A percentile compares a stretch with the other conserved stretches of the same genome.
Conservation (phyloP, 805 yeast genomes). For the Ogataea glucozyma region DNA sequence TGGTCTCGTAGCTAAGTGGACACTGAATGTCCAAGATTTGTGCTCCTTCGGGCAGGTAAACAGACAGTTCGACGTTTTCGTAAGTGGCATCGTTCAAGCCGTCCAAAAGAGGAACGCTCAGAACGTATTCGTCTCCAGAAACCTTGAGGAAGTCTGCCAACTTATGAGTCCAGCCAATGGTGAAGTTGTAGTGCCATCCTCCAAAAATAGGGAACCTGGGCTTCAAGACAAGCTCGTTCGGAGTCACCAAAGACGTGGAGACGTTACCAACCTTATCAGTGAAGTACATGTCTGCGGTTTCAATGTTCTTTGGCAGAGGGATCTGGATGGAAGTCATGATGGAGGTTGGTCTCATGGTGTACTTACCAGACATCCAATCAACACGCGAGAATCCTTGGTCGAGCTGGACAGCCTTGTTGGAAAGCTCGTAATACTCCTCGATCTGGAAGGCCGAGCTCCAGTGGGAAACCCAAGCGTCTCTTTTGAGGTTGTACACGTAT, state of each 20-base stretch:
- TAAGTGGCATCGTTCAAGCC: conserved; percentile 74
- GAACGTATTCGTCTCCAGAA: conserved; percentile 51
- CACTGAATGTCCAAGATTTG: conserved; percentile 53
- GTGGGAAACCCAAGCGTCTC: conserved; percentile 89
- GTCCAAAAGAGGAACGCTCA: conserved; percentile 69
- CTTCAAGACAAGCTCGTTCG: conserved; percentile 54
- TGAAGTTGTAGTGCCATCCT: conserved; percentile 94
- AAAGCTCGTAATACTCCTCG: conserved; percentile 83
- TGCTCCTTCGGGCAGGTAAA: conserved; percentile 89
- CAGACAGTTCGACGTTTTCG: conserved; percentile 53
- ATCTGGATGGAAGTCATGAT: conserved; percentile 64
- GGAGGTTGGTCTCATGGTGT: conserved; percentile 52
- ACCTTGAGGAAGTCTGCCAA: conserved; percentile 53
- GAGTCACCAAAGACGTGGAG: conserved; percentile 60
- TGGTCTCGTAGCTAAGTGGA: conserved; percentile 46
- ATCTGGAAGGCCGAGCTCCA: conserved; percentile 70
- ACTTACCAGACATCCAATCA: conserved; percentile 66
- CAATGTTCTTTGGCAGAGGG: conserved; percentile 44
- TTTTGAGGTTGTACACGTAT: conserved; percentile 56
- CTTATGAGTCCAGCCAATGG: conserved; percentile 85
- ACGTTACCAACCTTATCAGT: conserved; percentile 94
- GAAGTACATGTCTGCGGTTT: conserved; percentile 67
- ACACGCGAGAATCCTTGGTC: conserved; percentile 74
- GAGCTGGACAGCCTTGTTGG: conserved; percentile 74
- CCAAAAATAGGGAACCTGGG: conserved; percentile 97